Evolutionary conservation across 257 asterid genomes (phyloP), one percentile per base, ranked within the genome.

Genomic region (Rhazya stricta): DNA sequence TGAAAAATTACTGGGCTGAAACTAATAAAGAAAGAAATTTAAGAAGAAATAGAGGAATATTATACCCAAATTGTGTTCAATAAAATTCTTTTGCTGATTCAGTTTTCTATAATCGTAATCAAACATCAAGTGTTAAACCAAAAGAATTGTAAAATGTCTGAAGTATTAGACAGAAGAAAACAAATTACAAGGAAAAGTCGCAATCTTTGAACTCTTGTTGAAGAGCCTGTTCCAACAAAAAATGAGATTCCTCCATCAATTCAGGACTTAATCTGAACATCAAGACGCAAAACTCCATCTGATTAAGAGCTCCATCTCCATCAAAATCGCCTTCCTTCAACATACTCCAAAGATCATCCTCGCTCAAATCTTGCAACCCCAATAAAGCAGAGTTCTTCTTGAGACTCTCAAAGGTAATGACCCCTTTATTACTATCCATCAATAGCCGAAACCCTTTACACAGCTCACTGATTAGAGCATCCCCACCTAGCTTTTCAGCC

Each of bases 191-290:
- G n/a, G 76, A 74, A 69, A 81, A 83, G 71, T 83, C 78, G 83
- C 32, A 73, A 43, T 81, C 81, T 57, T 73, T 76, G 32, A 83
- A 84, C 12, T 78, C 85, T 21, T 81, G 85, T 25, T 76, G 76
- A 70, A 87, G 83, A 72, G 85, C 83, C 69, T 83, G 78, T 5
- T 85, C 87, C 60, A 85, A 81, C 81, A 87, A 79, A 77, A 82
- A 84, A 68, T 80, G 79, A 53, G 87, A 85, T 11, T 83, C 79
- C 15, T 83, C 86, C 92, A 88, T 88, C 69, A 88, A 77, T 5
- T 86, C 92, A n/a, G 90, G 90, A 71, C 90, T 88, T 63, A 88
- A 79, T 75, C 91, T 81, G 46, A 86, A 86, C 93, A 88, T 88
- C 79, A 84, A 69, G 0, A 88, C 93, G 58, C 93, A 88, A 77